Percentiles rank a stretch among this genome's conserved stretches.
Evolutionary conservation across 352 stramenopile species (phyloP).

Genomic region (Hyaloperonospora arabidopsidis): DNA sequence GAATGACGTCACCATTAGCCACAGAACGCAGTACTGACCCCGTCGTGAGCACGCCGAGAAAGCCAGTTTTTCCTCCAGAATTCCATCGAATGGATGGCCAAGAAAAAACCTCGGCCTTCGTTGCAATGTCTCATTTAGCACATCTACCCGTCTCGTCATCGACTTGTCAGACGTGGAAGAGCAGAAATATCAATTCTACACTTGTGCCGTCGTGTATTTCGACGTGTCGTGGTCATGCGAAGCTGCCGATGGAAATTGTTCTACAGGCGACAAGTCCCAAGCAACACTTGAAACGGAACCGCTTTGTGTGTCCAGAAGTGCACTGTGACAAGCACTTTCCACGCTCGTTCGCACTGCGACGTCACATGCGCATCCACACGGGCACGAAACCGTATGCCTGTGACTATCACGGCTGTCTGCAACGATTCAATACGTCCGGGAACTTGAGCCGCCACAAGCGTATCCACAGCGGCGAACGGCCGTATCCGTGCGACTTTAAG

Average conservation of each 20-base stretch:
- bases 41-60: too few species aligned
- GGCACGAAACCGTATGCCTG: conserved; percentile 77
- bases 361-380: conserved; percentile 82
- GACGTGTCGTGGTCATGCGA: too few species aligned
- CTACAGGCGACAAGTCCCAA: conserved; percentile 1
- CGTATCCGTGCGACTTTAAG: conserved; percentile 71
- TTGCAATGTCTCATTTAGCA: too few species aligned
- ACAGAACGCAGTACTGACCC: too few species aligned
- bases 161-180: too few species aligned
- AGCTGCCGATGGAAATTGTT: neutral
- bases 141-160: too few species aligned
- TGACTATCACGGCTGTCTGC: conserved; percentile 61
- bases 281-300: conserved; percentile 13
- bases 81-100: too few species aligned
- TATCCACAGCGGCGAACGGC: conserved; percentile 78
- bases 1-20: too few species aligned
- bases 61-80: too few species aligned
- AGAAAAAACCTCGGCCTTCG: too few species aligned
- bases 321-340: conserved; percentile 83
- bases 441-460: conserved; percentile 84
- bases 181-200: too few species aligned
- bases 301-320: conserved; percentile 30
- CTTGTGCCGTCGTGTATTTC: too few species aligned
- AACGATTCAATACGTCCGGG: conserved; percentile 83
- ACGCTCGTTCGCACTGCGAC: conserved; percentile 69